These are phyloP conservation scores for Gentiana straminea DNA, from an alignment of 257 asterid genomes.

Conservation along the genomic window DNA sequence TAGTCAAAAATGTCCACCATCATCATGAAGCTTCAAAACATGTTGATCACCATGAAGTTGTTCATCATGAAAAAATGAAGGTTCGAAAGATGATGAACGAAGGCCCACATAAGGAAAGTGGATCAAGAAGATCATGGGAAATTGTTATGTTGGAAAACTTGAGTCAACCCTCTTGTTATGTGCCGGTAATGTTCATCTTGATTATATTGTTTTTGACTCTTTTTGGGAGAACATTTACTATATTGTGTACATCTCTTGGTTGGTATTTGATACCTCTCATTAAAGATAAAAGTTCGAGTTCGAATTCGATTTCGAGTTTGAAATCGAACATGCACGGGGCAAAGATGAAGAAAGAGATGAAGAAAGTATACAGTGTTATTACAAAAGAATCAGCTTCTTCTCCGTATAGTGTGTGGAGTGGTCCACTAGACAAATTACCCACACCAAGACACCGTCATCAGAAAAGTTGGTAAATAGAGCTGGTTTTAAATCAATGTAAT, in stretches of 20 bases:
- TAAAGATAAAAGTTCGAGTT: background rate
- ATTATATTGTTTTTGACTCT: slow-evolving; percentile 34
- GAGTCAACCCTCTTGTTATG: slow-evolving; percentile 14
- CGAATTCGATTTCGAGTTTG: background rate
- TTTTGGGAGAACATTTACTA: slow-evolving; percentile 40
- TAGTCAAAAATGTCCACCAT: background rate
- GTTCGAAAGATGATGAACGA: background rate
- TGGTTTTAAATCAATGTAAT: no score
- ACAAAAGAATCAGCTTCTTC: slow-evolving; percentile 20
- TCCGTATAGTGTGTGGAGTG: slow-evolving; percentile 24
- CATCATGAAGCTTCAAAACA: background rate
- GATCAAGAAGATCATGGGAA: background rate
- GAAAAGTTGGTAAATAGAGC: slow-evolving; percentile 17
- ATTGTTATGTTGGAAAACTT: background rate
- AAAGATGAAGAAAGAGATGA: slow-evolving; percentile 19
- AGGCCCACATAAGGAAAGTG: background rate
- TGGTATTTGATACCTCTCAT: slow-evolving; percentile 40
- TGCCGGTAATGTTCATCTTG: slow-evolving; percentile 20
- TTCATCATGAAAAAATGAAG: background rate
- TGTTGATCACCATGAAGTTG: slow-evolving; percentile 1
- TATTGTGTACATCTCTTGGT: slow-evolving; percentile 35
- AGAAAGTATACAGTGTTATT: slow-evolving; percentile 2
- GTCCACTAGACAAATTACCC: slow-evolving; percentile 9
- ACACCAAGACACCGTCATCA: slow-evolving; percentile 11
- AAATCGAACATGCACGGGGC: slow-evolving; percentile 3